Percentiles rank a stretch among this genome's conserved stretches.
Evolutionary conservation across 768 basidiomycete genomes (phyloP).

Genomic region (Termitomyces bulborhizus): DNA sequence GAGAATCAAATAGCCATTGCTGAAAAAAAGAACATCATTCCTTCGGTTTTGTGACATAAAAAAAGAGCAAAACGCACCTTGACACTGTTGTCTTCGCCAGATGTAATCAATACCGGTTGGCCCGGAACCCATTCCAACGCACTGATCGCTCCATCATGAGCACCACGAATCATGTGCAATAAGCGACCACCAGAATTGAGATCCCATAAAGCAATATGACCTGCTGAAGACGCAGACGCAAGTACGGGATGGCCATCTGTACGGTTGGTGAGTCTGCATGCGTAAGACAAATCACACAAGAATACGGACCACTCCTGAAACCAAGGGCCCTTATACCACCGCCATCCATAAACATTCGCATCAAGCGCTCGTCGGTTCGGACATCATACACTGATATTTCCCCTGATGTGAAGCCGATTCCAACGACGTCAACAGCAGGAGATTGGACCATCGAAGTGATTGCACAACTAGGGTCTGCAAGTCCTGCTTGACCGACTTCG

Average conservation of each 20-base stretch:
- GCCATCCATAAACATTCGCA: slow-evolving; percentile 89
- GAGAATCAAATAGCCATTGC: slow-evolving; percentile 99
- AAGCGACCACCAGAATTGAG: slow-evolving; percentile 76
- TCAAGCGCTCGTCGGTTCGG: slow-evolving; percentile 81
- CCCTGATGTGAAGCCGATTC: slow-evolving; percentile 86
- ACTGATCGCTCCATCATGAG: slow-evolving; percentile 82
- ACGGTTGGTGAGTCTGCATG: not conserved
- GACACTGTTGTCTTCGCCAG: slow-evolving; percentile 91
- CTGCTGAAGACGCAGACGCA: slow-evolving; percentile 80
- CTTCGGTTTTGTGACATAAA: not conserved
- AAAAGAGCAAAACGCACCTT: slow-evolving; percentile 49
- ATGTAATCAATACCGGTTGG: slow-evolving; percentile 85
- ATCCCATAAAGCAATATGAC: slow-evolving; percentile 93
- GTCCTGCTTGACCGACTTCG: slow-evolving; percentile 14
- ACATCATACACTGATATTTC: slow-evolving; percentile 88
- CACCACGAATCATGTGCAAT: slow-evolving; percentile 79
- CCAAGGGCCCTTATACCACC: slow-evolving; percentile 70
- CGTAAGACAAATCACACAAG: not conserved
- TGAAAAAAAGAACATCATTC: slow-evolving; percentile 22
- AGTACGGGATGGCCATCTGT: slow-evolving; percentile 84
- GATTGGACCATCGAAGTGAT: slow-evolving; percentile 84
- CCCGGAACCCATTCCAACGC: slow-evolving; percentile 89
- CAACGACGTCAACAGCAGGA: slow-evolving; percentile 93
- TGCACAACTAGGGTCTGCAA: slow-evolving; percentile 28
- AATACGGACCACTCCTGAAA: slow-evolving; percentile 72